A percentile compares a stretch with the other conserved stretches of the same genome.
These are phyloP conservation scores for Acanthamoeba divionensis DNA, from an alignment of 208 protist species.

Conservation along the genomic window DNA sequence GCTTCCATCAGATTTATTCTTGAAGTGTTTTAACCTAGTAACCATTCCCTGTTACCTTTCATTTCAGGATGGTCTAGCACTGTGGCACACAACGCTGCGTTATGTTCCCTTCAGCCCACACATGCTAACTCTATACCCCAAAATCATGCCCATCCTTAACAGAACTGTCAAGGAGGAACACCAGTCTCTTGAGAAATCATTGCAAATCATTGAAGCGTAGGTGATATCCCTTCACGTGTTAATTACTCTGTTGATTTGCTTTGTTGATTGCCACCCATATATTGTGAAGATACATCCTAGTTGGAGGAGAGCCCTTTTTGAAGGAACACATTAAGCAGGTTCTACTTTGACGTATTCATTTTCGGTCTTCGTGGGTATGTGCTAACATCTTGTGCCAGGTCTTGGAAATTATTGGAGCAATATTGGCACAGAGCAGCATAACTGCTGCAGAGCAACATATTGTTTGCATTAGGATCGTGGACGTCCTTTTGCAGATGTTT, in stretches of 20 bases:
- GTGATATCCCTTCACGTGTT: not conserved
- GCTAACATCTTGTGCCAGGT: too few relatives aligned
- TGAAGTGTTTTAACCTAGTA: too few relatives aligned
- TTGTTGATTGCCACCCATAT: not conserved
- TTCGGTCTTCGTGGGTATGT: too few relatives aligned
- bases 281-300: not conserved
- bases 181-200: not conserved
- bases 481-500: not conserved
- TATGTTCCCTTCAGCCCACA: not conserved
- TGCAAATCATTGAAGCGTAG: constrained; percentile 14
- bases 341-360: not conserved
- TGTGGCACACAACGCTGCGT: not conserved
- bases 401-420: not conserved
- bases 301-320: not conserved
- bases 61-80: not conserved
- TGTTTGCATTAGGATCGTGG: not conserved
- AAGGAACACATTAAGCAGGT: constrained; percentile 22
- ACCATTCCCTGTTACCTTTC: not conserved
- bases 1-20: not conserved
- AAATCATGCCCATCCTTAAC: not conserved
- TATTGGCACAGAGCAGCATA: not conserved
- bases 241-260: not conserved
- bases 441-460: not conserved
- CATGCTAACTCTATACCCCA: constrained; percentile 11
- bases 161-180: constrained; percentile 16